Conservation (phyloP, 805 yeast genomes). For the Metschnikowia rubicola region DNA sequence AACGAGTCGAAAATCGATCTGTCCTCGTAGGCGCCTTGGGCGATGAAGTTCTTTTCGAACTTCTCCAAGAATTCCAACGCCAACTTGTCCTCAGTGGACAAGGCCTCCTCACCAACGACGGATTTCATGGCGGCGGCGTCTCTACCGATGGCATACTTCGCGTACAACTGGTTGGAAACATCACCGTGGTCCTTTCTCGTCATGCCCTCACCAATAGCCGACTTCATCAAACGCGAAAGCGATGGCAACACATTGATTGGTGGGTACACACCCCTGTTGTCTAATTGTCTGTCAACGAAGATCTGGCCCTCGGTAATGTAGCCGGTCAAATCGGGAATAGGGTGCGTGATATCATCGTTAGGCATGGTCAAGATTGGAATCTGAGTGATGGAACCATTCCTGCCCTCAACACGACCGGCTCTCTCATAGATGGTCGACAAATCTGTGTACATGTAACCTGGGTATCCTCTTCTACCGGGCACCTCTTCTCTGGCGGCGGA, state of each 20-base stretch:
- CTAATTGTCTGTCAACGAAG: conserved; percentile 91
- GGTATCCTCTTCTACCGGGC: conserved; percentile 99
- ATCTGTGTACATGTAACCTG: conserved; percentile 99
- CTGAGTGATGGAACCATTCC: conserved; percentile 99
- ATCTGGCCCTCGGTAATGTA: conserved; percentile 99
- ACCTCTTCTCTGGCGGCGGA: conserved; percentile 99
- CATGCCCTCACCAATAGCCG: conserved; percentile 99
- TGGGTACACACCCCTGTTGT: conserved; percentile 96
- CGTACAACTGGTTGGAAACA: conserved; percentile 97
- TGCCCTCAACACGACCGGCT: conserved; percentile 99
- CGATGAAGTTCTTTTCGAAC: conserved; percentile 91
- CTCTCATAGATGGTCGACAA: conserved; percentile 98
- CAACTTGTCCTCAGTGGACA: conserved; percentile 94
- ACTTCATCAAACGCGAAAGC: conserved; percentile 95
- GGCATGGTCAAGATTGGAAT: conserved; percentile 99
- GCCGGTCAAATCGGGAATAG: conserved; percentile 99
- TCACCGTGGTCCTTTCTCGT: conserved; percentile 99
- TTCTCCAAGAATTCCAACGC: conserved; percentile 97
- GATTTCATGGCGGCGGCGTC: conserved; percentile 99
- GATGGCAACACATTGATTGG: conserved; percentile 98
- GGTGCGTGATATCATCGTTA: conserved; percentile 99
- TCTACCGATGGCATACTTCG: conserved; percentile 98
- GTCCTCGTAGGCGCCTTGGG: conserved; percentile 96
- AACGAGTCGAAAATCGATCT: conserved; percentile 92
- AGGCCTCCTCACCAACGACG: conserved; percentile 99